A percentile compares a stretch with the other conserved stretches of the same genome.
phyloP scores from a whole-genome alignment of 306 rosid species.

The Prunus davidiana region DNA sequence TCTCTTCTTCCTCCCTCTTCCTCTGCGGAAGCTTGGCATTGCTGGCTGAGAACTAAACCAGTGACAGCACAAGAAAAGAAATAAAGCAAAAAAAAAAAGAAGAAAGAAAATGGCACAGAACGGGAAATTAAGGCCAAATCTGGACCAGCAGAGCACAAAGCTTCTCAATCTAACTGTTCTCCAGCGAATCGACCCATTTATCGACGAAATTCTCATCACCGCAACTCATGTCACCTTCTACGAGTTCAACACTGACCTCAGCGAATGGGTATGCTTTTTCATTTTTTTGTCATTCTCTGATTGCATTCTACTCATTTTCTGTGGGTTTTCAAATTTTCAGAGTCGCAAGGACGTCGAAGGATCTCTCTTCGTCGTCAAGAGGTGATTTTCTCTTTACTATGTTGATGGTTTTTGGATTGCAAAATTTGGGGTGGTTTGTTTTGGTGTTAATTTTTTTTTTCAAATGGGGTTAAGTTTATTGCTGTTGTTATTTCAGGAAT shows the following conservation, averaged over 20 bases:
- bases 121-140: conserved; percentile 86
- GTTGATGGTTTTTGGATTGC: not conserved
- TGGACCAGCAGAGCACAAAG: conserved; percentile 76
- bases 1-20: not conserved
- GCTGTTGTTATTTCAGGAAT: conserved; percentile 40
- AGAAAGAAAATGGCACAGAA: conserved; percentile 40
- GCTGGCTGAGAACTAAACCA: not conserved
- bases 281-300: not conserved
- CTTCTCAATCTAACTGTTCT: conserved; percentile 85
- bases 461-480: not conserved
- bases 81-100: not conserved
- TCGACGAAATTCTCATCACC: conserved; percentile 85
- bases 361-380: conserved; percentile 93
- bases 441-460: not conserved
- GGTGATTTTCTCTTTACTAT: conserved; percentile 33
- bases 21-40: not conserved
- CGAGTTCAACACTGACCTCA: conserved; percentile 70
- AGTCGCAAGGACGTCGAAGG: conserved; percentile 99
- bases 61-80: not conserved
- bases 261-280: conserved; percentile 66
- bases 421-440: not conserved
- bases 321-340: conserved; percentile 23
- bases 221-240: conserved; percentile 87
- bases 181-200: conserved; percentile 77
- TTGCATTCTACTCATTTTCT: not conserved